Percentiles rank a stretch among this genome's conserved stretches.
Conservation (phyloP, 2,329 filamentous ascomycete genomes). For the Calonectria pseudoreteaudii region DNA sequence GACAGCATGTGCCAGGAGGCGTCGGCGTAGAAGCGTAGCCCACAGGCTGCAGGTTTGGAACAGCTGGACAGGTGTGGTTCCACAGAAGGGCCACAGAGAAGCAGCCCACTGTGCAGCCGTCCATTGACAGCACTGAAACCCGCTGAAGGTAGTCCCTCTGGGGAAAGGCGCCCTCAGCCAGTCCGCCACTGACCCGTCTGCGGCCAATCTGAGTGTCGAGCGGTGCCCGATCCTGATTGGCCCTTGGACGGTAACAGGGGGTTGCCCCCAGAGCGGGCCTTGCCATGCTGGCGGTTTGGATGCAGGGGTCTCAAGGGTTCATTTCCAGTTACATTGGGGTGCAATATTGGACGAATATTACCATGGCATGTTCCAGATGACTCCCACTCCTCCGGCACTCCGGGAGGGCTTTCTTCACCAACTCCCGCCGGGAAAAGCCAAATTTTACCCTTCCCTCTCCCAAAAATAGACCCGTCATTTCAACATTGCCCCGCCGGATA, state of each 20-base stretch:
- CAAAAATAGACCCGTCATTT: background rate
- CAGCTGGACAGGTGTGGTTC: slow-evolving; percentile 14
- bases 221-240: slow-evolving; percentile 28
- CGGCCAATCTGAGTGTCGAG: slow-evolving; percentile 19
- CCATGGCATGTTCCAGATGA: slow-evolving; percentile 16
- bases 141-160: slow-evolving; percentile 22
- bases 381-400: slow-evolving; percentile 11
- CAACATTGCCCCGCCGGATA: background rate
- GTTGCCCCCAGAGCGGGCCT: slow-evolving; percentile 27
- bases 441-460: background rate
- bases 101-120: slow-evolving; percentile 11
- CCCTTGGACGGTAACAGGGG: slow-evolving; percentile 13
- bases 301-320: slow-evolving; percentile 29
- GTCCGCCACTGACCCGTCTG: slow-evolving; percentile 9
- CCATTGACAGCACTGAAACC: slow-evolving; percentile 19
- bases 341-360: slow-evolving; percentile 19
- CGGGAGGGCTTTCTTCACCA: slow-evolving; percentile 3
- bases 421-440: background rate
- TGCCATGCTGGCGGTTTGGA: slow-evolving; percentile 36
- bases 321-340: slow-evolving; percentile 22
- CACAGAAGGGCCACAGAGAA: slow-evolving; percentile 15
- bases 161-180: slow-evolving; percentile 16
- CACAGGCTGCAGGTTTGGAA: slow-evolving; percentile 15
- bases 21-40: slow-evolving; percentile 17
- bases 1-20: slow-evolving; percentile 48